A percentile compares a stretch with the other conserved stretches of the same genome.
phyloP scores from a whole-genome alignment of 164 flowering plant genomes.

The Magnolia kwangsiensis region DNA sequence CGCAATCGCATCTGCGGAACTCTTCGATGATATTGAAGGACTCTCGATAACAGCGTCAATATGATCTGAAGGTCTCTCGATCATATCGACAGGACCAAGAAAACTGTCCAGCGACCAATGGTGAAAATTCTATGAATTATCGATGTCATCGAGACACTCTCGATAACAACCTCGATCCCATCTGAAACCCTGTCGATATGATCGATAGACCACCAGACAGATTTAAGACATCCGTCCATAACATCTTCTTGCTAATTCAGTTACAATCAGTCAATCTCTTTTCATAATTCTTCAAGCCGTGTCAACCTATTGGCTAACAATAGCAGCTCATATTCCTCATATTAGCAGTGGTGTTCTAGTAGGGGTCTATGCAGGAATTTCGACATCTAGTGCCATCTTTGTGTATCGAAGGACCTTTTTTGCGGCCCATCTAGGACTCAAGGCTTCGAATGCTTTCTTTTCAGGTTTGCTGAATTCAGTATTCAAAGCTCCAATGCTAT shows the following conservation, averaged over 20 bases:
- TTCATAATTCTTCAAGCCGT: constrained; percentile 60
- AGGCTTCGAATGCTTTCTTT: constrained; percentile 75
- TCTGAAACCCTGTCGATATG: too few relatives aligned
- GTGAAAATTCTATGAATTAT: too few relatives aligned
- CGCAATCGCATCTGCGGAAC: too few relatives aligned
- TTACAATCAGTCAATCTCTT: constrained; percentile 27
- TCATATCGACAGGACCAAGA: too few relatives aligned
- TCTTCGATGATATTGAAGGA: too few relatives aligned
- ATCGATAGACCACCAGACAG: too few relatives aligned
- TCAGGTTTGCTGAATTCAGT: constrained; percentile 53
- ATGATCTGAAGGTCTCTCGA: too few relatives aligned
- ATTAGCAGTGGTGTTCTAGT: constrained; percentile 38
- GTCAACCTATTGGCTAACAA: constrained; percentile 78
- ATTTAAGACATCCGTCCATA: too few relatives aligned
- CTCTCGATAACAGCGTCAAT: too few relatives aligned
- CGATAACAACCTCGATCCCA: too few relatives aligned
- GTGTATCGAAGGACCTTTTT: constrained; percentile 46
- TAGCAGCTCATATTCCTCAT: constrained; percentile 46
- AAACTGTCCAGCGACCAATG: too few relatives aligned
- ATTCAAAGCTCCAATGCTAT: constrained; percentile 85
- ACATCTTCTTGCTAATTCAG: constrained; percentile 23
- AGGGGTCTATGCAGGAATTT: constrained; percentile 60
- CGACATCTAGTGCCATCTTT: constrained; percentile 47
- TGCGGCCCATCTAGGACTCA: constrained; percentile 57
- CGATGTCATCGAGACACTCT: too few relatives aligned